Conservation (phyloP, 192 early-diverging fungal species). For the Thoreauomyces humboldtii region DNA sequence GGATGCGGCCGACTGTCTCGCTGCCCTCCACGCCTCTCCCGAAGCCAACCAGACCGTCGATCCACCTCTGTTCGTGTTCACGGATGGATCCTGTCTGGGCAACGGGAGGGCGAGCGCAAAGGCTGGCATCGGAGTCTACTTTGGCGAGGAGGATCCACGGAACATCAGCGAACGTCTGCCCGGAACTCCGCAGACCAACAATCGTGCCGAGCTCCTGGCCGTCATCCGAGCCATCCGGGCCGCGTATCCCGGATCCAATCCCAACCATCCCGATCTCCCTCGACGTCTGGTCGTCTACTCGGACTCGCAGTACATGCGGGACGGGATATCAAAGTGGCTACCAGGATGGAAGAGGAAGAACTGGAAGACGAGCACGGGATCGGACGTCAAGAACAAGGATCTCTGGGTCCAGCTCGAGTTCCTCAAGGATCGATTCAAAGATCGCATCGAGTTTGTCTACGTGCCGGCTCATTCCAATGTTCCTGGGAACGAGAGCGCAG, state of each 20-base stretch:
- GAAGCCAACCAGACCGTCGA: no score
- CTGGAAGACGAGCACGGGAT: conserved; percentile 60
- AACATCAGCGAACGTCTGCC: conserved; percentile 42
- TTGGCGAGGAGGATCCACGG: conserved; percentile 63
- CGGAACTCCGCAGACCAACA: conserved; percentile 45
- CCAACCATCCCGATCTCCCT: background rate
- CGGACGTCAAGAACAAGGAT: conserved; percentile 73
- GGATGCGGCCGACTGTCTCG: no score
- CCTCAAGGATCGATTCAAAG: conserved; percentile 34
- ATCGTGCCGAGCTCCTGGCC: conserved; percentile 43
- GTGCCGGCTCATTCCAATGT: conserved; percentile 73
- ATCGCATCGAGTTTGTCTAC: conserved; percentile 32
- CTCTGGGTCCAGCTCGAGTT: conserved; percentile 60
- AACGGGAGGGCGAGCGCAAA: conserved; percentile 67
- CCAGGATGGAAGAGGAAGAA: conserved; percentile 65
- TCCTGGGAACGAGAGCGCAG: conserved; percentile 78
- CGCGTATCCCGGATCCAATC: background rate
- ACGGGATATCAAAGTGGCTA: conserved; percentile 67
- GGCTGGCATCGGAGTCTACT: conserved; percentile 88
- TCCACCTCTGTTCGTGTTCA: no score
- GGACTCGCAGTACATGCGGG: conserved; percentile 74
- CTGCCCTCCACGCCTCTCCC: no score
- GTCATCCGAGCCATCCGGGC: conserved; percentile 2
- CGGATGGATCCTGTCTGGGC: conserved; percentile 72
- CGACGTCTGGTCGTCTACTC: conserved; percentile 53